Evolutionary conservation across 2,329 filamentous ascomycete genomes (phyloP), one percentile per base, ranked within the genome.

Genomic region (Aspergillus sp.): DNA sequence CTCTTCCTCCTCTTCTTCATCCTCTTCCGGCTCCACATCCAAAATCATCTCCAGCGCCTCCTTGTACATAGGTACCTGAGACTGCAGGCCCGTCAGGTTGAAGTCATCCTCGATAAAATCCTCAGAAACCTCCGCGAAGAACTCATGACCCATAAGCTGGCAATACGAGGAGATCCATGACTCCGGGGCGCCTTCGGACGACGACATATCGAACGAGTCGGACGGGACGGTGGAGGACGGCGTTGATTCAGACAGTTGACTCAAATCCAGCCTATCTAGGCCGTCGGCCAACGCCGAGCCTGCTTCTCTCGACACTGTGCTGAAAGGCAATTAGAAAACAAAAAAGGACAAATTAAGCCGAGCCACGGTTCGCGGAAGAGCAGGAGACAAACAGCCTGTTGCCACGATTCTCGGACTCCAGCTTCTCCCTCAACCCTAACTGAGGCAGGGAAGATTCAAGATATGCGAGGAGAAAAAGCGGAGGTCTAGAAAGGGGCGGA

Each of bases 81-180:
- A 90, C 76, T 96, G 92, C 69, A 99, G 82, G 49, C 95, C 95
- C 1, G 95, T 99, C 64, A 99, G 82, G 77, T 99, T 99, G 83
- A 99, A 99, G 76, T 99, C 95, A 86, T 99, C 95, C 76, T 99
- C 95, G 72, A 99, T 98, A 69, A 99, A 99, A 71, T 99, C 95
- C 78, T 99, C 95, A 45, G 91, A 95, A 50, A 99, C 93, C 80
- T 99, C 95, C 62, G 95, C 95, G 76, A 99, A 99, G 80, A 98
- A 99, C 77, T 99, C 95, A 74, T 99, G 95, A 61, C 95, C 95
- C 59, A 98, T 85, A 45, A 98, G 82, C 39, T 91, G 92, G 81
- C 95, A 99, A 76, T 97, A 99, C 57, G 93, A 96, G 62, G 91
- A 89, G 80, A 99, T 98, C 95, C 95, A 99, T 55, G 93, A 96